These are phyloP conservation scores for Mortierella sp. DNA, from an alignment of 371 early-diverging fungal species.

Conservation along the genomic window DNA sequence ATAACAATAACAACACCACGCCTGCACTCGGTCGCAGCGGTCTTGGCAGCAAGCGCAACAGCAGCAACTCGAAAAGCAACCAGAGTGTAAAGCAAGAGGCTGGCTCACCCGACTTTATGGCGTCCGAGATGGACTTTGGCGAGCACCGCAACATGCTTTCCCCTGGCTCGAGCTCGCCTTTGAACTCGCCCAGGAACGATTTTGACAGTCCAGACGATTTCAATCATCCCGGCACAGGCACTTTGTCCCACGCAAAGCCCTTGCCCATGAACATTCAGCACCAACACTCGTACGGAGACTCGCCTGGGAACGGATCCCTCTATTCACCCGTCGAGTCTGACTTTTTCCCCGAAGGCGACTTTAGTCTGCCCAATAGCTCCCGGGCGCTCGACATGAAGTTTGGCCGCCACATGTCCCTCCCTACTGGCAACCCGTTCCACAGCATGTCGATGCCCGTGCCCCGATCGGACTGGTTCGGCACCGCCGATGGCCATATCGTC, in stretches of 20 bases:
- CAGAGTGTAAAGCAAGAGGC: conserved; percentile 50
- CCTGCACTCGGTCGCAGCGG: conserved; percentile 22
- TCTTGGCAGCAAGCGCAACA: conserved; percentile 42
- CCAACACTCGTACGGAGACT: conserved; percentile 50
- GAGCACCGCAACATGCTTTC: conserved; percentile 54
- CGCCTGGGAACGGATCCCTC: conserved; percentile 51
- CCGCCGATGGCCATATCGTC: conserved; percentile 51
- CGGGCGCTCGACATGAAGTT: conserved; percentile 51
- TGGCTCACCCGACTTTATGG: conserved; percentile 52
- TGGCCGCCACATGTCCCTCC: conserved; percentile 48
- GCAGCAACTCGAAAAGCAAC: conserved; percentile 28
- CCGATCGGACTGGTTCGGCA: conserved; percentile 56
- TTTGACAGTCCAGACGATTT: conserved; percentile 57
- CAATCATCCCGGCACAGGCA: conserved; percentile 5
- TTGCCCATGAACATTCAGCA: conserved; percentile 46
- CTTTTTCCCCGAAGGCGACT: conserved; percentile 57
- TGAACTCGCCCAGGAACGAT: conserved; percentile 56
- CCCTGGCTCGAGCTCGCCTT: conserved; percentile 51
- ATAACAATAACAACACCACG: not conserved
- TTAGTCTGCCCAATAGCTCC: conserved; percentile 45
- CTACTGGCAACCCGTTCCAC: conserved; percentile 39
- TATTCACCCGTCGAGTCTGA: conserved; percentile 57
- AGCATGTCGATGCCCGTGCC: conserved; percentile 59
- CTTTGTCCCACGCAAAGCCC: conserved; percentile 25
- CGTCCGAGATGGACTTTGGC: conserved; percentile 55